Evolutionary conservation across 148 eudicot species (phyloP).

Genomic region (Pouteria glomerata): DNA sequence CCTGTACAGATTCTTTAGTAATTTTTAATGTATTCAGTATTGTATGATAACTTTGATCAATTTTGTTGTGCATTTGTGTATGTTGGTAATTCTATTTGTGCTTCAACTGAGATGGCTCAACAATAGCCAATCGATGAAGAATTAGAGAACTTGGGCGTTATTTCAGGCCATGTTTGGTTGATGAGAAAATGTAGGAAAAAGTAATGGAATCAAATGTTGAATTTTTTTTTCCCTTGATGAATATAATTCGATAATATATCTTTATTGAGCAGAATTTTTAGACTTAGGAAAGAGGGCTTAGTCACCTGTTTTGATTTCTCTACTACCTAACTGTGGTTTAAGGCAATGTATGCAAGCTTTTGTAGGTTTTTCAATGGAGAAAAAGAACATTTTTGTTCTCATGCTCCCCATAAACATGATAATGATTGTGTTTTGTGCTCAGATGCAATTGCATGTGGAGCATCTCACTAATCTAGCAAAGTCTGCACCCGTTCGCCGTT

Average conservation of each 20-base stretch:
- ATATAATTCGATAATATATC: neutral
- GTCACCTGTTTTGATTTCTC: neutral
- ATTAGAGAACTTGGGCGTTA: neutral
- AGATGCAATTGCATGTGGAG: conserved; percentile 60
- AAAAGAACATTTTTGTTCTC: neutral
- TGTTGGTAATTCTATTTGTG: neutral
- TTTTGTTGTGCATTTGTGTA: neutral
- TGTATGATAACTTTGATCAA: neutral
- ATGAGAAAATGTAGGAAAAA: neutral
- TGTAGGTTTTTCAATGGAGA: neutral
- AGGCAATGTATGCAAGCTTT: neutral
- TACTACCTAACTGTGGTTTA: neutral
- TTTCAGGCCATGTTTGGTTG: neutral
- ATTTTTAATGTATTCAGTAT: no score
- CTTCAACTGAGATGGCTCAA: neutral
- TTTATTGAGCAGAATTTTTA: neutral
- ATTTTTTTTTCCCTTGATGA: neutral
- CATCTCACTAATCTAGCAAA: conserved; percentile 53
- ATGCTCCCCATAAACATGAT: neutral
- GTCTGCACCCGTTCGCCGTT: conserved; percentile 48
- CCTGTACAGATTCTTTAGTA: neutral
- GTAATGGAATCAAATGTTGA: neutral
- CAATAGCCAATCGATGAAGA: neutral
- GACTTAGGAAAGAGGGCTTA: neutral
- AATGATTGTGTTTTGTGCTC: conserved; percentile 5